These are phyloP conservation scores for Prinsepia uniflora DNA, from an alignment of 306 rosid genomes.

Conservation along the genomic window DNA sequence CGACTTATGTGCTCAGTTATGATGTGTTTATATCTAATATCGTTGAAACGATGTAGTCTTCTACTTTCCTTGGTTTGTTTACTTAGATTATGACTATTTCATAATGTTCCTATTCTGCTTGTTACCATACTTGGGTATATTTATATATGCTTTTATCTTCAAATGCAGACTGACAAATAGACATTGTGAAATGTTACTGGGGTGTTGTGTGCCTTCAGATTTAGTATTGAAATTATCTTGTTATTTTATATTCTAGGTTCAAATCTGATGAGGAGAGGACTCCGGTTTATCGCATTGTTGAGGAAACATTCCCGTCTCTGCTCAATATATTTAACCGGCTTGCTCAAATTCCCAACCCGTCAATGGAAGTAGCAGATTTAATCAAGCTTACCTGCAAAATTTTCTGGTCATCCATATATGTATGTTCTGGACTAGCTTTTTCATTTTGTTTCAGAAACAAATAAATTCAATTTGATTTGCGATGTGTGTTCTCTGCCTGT, in stretches of 20 bases:
- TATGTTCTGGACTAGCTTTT: conserved; percentile 28
- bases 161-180: neutral
- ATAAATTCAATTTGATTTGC: no score
- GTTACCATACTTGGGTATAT: neutral
- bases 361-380: conserved; percentile 83
- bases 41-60: neutral
- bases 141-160: neutral
- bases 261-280: conserved; percentile 93
- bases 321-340: conserved; percentile 80
- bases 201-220: neutral
- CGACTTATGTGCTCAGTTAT: neutral
- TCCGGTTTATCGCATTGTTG: conserved; percentile 82
- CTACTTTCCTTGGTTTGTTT: neutral
- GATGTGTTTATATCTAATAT: neutral
- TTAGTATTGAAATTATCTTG: neutral
- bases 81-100: neutral
- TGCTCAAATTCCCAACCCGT: conserved; percentile 73
- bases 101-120: neutral
- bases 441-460: neutral
- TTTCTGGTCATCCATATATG: conserved; percentile 99
- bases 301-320: conserved; percentile 87
- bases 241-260: conserved; percentile 57
- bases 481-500: no score
- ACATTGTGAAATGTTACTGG: neutral
- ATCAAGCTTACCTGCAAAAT: conserved; percentile 98